phyloP scores from a whole-genome alignment of 1,284 basidiomycete genomes.

The Pulveroboletus sp. region DNA sequence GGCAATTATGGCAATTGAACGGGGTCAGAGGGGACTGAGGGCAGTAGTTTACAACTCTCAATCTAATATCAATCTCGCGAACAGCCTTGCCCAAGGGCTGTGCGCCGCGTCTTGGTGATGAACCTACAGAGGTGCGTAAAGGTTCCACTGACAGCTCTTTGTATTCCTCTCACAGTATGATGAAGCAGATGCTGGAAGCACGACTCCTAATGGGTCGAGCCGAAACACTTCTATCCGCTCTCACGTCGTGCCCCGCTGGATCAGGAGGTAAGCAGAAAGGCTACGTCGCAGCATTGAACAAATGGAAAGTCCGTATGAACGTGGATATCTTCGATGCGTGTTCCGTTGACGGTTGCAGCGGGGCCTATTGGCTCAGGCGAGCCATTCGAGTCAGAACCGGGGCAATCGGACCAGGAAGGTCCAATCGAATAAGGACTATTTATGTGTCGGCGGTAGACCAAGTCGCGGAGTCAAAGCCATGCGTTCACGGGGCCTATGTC shows the following conservation, averaged over 20 bases:
- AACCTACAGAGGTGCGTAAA: conserved; percentile 2
- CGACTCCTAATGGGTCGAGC: conserved; percentile 3
- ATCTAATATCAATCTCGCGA: conserved; percentile 21
- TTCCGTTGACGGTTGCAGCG: neutral
- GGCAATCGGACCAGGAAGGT: neutral
- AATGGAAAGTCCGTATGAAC: conserved; percentile 17
- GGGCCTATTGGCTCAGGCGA: neutral
- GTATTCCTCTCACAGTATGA: neutral
- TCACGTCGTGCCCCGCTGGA: conserved; percentile 3
- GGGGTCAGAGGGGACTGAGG: conserved; percentile 18
- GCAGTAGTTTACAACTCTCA: conserved; percentile 18
- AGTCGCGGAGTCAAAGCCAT: neutral
- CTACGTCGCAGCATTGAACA: neutral
- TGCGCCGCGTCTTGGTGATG: conserved; percentile 20
- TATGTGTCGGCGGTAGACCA: neutral
- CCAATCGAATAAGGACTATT: neutral
- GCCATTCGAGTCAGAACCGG: neutral
- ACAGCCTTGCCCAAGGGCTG: conserved; percentile 18
- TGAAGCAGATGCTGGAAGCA: neutral
- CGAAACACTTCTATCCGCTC: conserved; percentile 12
- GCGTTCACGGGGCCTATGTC: neutral
- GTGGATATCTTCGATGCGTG: neutral
- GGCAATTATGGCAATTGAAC: conserved; percentile 10
- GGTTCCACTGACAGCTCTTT: conserved; percentile 2
- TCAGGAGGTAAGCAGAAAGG: neutral